Evolutionary conservation across 2,329 filamentous ascomycete species (phyloP), one percentile per base, ranked within the genome.

Genomic region (Bimuria novae-zelandiae): DNA sequence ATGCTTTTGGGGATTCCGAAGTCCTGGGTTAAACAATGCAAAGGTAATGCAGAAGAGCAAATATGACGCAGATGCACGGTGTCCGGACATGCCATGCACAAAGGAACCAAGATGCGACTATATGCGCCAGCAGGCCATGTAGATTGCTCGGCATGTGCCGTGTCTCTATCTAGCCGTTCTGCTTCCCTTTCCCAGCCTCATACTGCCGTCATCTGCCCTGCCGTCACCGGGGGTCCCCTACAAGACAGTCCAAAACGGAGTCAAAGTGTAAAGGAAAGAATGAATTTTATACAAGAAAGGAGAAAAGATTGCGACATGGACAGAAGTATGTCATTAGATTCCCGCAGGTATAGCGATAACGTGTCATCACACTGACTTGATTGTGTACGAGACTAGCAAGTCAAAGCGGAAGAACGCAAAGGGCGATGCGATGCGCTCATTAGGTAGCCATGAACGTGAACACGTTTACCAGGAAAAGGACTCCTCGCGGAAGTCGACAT

Each of bases 401-500:
- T 37, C 41, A 29, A 43, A 32, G 32, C 21, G 25, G 12, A 33
- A 17, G 37, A 33, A 42, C 7, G 43, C 30, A 37, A 47, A 23
- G 12, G 21, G 44, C 23, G 33, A 49, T 40, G 45, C 27, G 16
- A 40, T 49, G 23, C 23, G 5, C 55, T 42, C 21, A 37, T 49
- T 16, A 30, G 14, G 52, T 44, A 33, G 11, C 27, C 19, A 41
- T 50, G 51, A 54, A 40, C 11, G 41, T 7, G 22, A 45, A 37
- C 7, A 39, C 42, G 45, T 59, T 56, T 71, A 85, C 83, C 83
- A 85, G 37, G 81, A 82, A 75, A 92, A 93, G 4, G 88, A 87
- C 73, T 92, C 89, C 75, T 93, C 89, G 55, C 89, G 82, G 71
- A 92, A 91, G 67, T 92, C 89, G 49, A 92, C 85, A 54, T 84